Evolutionary conservation across 2,329 filamentous ascomycete genomes (phyloP).

Genomic region (Xylaria multiplex): DNA sequence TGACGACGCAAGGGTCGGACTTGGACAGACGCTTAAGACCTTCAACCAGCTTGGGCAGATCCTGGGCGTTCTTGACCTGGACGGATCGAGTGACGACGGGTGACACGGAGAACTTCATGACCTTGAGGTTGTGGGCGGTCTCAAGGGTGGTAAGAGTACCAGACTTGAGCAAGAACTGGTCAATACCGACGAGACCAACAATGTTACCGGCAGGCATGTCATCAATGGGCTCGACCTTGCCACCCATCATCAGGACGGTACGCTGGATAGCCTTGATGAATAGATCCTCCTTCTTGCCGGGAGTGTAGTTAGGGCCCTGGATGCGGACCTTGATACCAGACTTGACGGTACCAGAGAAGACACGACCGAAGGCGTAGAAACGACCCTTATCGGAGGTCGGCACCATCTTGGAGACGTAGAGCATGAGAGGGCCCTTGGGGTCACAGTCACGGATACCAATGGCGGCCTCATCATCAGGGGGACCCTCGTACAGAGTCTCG

Average conservation of each 20-base stretch:
- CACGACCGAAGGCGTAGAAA: constrained; percentile 99
- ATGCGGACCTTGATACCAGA: constrained; percentile 99
- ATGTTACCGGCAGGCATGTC: constrained; percentile 99
- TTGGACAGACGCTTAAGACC: constrained; percentile 99
- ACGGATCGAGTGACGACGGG: constrained; percentile 98
- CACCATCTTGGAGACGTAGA: constrained; percentile 99
- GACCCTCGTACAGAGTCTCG: constrained; percentile 99
- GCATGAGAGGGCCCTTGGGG: constrained; percentile 97
- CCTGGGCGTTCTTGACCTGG: constrained; percentile 99
- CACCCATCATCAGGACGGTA: constrained; percentile 99
- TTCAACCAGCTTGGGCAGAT: constrained; percentile 99
- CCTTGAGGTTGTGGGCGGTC: constrained; percentile 99
- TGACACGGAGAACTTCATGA: constrained; percentile 99
- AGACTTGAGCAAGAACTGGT: constrained; percentile 99
- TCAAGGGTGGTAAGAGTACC: constrained; percentile 98
- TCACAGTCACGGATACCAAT: constrained; percentile 99
- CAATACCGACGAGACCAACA: constrained; percentile 98
- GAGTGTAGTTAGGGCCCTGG: constrained; percentile 98
- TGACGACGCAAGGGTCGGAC: constrained; percentile 98
- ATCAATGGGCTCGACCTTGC: constrained; percentile 98
- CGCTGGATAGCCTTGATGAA: constrained; percentile 99
- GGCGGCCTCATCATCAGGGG: constrained; percentile 88
- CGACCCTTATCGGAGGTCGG: constrained; percentile 99
- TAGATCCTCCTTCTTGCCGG: constrained; percentile 98
- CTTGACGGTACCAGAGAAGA: constrained; percentile 97